phyloP scores from a whole-genome alignment of 345 rosid genomes.

The Dovyalis caffra region DNA sequence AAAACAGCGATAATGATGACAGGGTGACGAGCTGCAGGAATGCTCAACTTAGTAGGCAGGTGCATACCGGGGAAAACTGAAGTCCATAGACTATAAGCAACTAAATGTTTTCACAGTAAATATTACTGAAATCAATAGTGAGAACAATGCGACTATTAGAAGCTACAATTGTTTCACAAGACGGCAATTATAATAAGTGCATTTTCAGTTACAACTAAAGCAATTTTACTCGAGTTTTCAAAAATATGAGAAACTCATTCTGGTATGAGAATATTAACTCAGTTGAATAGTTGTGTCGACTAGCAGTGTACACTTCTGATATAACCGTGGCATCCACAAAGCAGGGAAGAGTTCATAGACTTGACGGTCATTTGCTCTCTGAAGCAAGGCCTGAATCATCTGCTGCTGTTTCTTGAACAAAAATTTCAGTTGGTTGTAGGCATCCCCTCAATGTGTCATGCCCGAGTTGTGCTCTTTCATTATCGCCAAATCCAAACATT shows the following conservation, averaged over 20 bases:
- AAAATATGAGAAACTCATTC: neutral
- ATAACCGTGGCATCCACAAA: neutral
- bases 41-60: too few species aligned
- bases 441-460: constrained; percentile 71
- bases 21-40: too few species aligned
- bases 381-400: constrained; percentile 21
- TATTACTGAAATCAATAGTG: too few species aligned
- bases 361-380: constrained; percentile 2
- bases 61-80: neutral
- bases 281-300: neutral
- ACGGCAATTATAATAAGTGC: neutral
- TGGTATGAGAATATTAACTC: neutral
- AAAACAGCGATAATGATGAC: too few species aligned
- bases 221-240: neutral
- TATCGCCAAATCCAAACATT: constrained; percentile 88
- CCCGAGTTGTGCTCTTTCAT: constrained; percentile 91
- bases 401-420: constrained; percentile 41
- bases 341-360: neutral
- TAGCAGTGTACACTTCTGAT: neutral
- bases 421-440: constrained; percentile 82
- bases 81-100: neutral
- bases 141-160: too few species aligned
- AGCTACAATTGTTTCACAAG: too few species aligned
- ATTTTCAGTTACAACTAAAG: neutral
- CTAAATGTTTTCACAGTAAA: too few species aligned